Conservation (phyloP, 768 basidiomycete genomes). For the Termitomyces sp. region DNA sequence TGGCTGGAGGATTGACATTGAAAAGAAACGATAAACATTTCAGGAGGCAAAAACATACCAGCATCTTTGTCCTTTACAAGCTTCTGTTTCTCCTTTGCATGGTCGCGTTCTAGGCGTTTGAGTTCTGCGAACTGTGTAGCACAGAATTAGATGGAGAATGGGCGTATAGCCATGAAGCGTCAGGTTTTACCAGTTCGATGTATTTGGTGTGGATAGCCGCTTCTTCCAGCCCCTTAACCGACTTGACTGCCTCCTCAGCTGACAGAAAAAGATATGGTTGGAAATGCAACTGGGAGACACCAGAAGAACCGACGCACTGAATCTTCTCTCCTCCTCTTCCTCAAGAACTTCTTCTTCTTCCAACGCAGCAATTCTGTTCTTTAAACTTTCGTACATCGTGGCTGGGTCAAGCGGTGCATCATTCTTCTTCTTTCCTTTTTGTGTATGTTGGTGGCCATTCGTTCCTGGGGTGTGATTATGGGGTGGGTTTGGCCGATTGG, state of each 20-base stretch:
- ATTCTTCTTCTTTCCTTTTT: constrained; percentile 70
- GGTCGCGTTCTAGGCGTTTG: constrained; percentile 81
- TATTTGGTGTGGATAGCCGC: constrained; percentile 83
- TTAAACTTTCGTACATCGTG: constrained; percentile 83
- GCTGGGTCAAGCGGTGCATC: constrained; percentile 75
- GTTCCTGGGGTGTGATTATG: constrained; percentile 29
- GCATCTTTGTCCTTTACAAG: constrained; percentile 87
- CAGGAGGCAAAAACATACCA: constrained; percentile 36
- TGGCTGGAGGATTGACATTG: constrained; percentile 40
- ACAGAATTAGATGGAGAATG: constrained; percentile 12
- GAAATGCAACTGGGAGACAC: constrained; percentile 7
- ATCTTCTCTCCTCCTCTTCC: constrained; percentile 80
- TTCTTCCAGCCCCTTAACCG: constrained; percentile 77
- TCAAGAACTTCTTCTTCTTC: constrained; percentile 85
- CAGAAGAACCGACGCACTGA: constrained; percentile 42
- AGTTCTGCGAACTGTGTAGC: constrained; percentile 74
- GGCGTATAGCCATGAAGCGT: constrained; percentile 12
- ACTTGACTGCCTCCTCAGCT: constrained; percentile 89
- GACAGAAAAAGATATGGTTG: constrained; percentile 11
- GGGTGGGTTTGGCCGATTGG: constrained; percentile 21
- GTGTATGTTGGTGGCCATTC: constrained; percentile 36
- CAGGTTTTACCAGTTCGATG: constrained; percentile 68
- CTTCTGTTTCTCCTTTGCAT: constrained; percentile 90
- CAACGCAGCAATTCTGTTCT: constrained; percentile 82
- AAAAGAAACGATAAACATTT: not conserved